These are phyloP conservation scores for Stagonosporopsis vannaccii DNA, from an alignment of 2,329 filamentous ascomycete species.

Conservation along the genomic window DNA sequence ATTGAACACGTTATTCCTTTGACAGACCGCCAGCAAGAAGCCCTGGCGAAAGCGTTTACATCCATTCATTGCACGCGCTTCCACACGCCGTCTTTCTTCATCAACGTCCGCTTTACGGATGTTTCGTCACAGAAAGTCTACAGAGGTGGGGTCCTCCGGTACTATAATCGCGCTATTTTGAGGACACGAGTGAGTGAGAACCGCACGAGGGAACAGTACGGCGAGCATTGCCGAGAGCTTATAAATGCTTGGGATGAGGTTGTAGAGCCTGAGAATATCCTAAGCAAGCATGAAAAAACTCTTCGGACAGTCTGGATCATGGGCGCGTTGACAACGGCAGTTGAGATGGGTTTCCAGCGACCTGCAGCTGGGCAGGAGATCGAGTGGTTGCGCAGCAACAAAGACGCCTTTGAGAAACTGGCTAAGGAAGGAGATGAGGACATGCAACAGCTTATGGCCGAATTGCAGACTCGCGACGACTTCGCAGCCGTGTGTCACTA, in stretches of 20 bases:
- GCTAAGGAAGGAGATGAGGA: constrained; percentile 2
- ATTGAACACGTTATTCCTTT: constrained; percentile 7
- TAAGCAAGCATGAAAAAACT: background rate
- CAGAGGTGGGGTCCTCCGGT: constrained; percentile 1
- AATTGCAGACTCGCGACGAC: constrained; percentile 2
- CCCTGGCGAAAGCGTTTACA: constrained; percentile 5
- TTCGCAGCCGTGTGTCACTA: background rate
- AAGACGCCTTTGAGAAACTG: background rate
- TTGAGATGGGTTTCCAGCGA: constrained; percentile 10
- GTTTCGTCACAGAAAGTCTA: background rate
- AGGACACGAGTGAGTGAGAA: background rate
- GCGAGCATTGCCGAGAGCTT: constrained; percentile 2
- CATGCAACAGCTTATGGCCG: background rate
- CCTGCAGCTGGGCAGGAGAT: constrained; percentile 6
- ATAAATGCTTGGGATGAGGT: constrained; percentile 1
- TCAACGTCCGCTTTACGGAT: constrained; percentile 10
- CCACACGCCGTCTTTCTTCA: constrained; percentile 6
- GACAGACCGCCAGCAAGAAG: constrained; percentile 3
- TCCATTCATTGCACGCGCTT: constrained; percentile 4
- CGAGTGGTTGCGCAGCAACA: constrained; percentile 1
- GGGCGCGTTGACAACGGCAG: constrained; percentile 10
- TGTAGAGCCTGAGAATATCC: background rate
- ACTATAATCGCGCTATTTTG: constrained; percentile 9
- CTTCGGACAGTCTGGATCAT: constrained; percentile 5
- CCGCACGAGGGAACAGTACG: constrained; percentile 4